These are phyloP conservation scores for Celoporthe dispersa DNA, from an alignment of 2,329 filamentous ascomycete species.

Conservation along the genomic window DNA sequence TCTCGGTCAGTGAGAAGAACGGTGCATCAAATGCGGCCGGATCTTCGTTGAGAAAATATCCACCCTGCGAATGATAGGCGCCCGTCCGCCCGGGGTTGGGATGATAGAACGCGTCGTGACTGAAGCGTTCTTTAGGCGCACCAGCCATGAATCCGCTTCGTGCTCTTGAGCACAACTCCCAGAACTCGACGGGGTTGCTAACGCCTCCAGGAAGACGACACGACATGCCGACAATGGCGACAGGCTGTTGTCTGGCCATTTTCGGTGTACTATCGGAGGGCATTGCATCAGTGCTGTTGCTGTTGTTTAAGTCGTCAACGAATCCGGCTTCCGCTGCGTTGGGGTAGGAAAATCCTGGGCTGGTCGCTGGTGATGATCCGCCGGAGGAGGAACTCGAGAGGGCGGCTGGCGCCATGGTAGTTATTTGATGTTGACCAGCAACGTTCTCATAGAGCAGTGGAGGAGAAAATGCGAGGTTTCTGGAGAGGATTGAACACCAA, in stretches of 20 bases:
- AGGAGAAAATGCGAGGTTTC: background rate
- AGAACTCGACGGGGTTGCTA: conserved; percentile 48
- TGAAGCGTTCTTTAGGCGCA: conserved; percentile 53
- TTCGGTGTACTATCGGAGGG: background rate
- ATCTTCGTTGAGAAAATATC: conserved; percentile 52
- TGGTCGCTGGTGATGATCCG: conserved; percentile 31
- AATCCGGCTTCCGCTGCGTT: background rate
- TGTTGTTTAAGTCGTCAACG: background rate
- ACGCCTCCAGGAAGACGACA: conserved; percentile 52
- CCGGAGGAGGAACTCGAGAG: conserved; percentile 30
- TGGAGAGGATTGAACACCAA: background rate
- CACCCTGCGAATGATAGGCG: conserved; percentile 43
- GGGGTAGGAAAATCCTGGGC: conserved; percentile 22
- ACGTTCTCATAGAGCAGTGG: background rate
- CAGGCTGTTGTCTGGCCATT: conserved; percentile 35
- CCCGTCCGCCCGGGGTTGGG: conserved; percentile 49
- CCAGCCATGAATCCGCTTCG: conserved; percentile 45
- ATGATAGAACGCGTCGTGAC: conserved; percentile 44
- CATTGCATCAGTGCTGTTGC: background rate
- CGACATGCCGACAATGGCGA: conserved; percentile 54
- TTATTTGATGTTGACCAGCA: conserved; percentile 9
- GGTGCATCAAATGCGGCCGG: conserved; percentile 54
- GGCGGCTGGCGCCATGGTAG: conserved; percentile 30
- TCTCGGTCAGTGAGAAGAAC: conserved; percentile 57
- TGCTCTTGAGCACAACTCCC: conserved; percentile 47